Conservation (phyloP, 345 rosid species). For the Abelmoschus esculentus region DNA sequence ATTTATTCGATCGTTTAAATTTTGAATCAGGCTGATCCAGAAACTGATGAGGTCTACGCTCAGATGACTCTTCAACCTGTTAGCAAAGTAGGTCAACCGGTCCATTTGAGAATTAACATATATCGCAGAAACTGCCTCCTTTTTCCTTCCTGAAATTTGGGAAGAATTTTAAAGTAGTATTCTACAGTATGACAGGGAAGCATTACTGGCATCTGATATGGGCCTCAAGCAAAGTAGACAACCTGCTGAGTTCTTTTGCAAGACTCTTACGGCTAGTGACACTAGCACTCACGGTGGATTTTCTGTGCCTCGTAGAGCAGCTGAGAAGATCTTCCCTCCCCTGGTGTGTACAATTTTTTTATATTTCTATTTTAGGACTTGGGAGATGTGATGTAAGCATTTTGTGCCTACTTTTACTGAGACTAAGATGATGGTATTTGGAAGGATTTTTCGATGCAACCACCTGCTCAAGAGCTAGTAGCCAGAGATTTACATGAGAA, state of each 20-base stretch:
- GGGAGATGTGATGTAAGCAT: background rate
- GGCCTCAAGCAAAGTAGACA: slow-evolving; percentile 72
- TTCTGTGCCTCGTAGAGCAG: slow-evolving; percentile 96
- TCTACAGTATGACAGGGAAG: slow-evolving; percentile 81
- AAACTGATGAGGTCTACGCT: slow-evolving; percentile 72
- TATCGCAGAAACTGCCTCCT: background rate
- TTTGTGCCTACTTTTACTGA: background rate
- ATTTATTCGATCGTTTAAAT: slow-evolving; percentile 1
- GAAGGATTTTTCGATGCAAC: slow-evolving; percentile 93
- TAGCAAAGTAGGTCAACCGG: slow-evolving; percentile 58
- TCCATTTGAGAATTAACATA: background rate
- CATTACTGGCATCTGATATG: slow-evolving; percentile 70
- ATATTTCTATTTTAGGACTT: background rate
- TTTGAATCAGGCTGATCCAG: slow-evolving; percentile 55
- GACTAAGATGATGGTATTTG: slow-evolving; percentile 13
- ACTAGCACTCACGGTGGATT: slow-evolving; percentile 98
- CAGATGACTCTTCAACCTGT: slow-evolving; percentile 82
- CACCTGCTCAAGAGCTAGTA: slow-evolving; percentile 86
- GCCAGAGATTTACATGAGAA: slow-evolving; percentile 91
- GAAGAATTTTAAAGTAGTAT: slow-evolving; percentile 11
- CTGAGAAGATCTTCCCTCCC: slow-evolving; percentile 93
- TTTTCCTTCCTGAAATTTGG: background rate
- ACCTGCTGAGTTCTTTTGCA: slow-evolving; percentile 93
- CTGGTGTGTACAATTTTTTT: slow-evolving; percentile 40
- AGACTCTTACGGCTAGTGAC: slow-evolving; percentile 94